Conservation (phyloP, 1,284 basidiomycete genomes). For the Leccinum solheimii region DNA sequence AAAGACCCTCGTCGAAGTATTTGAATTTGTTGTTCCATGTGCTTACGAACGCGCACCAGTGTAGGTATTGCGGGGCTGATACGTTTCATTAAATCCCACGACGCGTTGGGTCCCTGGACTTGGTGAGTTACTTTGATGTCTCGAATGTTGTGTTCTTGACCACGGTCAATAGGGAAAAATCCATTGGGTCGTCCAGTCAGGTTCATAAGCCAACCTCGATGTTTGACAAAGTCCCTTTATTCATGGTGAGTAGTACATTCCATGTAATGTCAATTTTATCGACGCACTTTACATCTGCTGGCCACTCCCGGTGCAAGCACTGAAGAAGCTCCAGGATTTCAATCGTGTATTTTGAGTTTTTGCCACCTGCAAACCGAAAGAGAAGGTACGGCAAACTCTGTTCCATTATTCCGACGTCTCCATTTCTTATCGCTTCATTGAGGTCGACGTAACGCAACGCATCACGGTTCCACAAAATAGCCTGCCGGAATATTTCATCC, state of each 20-base stretch:
- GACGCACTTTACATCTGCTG: not conserved
- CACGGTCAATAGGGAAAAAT: slow-evolving; percentile 3
- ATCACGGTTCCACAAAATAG: not conserved
- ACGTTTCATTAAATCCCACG: slow-evolving; percentile 2
- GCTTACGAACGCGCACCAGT: not conserved
- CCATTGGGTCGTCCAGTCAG: not conserved
- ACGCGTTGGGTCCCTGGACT: not conserved
- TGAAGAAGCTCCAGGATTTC: slow-evolving; percentile 9
- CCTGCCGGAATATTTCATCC: not conserved
- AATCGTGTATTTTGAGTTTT: slow-evolving; percentile 4
- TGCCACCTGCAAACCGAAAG: slow-evolving; percentile 2
- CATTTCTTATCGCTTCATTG: not conserved
- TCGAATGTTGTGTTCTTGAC: slow-evolving; percentile 7
- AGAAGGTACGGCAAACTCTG: slow-evolving; percentile 3
- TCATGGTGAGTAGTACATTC: not conserved
- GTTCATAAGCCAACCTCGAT: slow-evolving; percentile 3
- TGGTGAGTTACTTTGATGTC: slow-evolving; percentile 7
- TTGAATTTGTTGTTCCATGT: not conserved
- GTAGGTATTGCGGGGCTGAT: slow-evolving; percentile 1
- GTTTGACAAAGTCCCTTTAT: not conserved
- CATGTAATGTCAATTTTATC: not conserved
- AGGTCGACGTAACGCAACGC: not conserved
- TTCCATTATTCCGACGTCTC: slow-evolving; percentile 9
- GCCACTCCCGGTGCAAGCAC: slow-evolving; percentile 5
- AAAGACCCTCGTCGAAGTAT: not conserved